A percentile compares a stretch with the other conserved stretches of the same genome.
Evolutionary conservation across 768 basidiomycete species (phyloP).

Genomic region (Epithele typhae): DNA sequence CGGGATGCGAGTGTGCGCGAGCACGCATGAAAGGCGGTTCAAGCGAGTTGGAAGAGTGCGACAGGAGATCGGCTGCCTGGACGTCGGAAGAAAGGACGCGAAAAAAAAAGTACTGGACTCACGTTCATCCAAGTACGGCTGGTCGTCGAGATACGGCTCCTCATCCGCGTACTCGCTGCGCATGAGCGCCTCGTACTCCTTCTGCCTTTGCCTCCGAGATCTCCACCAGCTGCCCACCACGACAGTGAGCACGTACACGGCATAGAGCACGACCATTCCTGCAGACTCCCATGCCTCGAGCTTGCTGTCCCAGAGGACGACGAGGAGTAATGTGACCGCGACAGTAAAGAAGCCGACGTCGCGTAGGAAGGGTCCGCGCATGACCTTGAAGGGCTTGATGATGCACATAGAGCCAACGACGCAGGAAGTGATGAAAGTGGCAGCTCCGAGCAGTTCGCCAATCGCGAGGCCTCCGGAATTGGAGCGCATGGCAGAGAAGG

Average conservation of each 20-base stretch:
- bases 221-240: conserved; percentile 77
- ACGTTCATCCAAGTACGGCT: conserved; percentile 65
- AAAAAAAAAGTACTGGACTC: conserved; percentile 19
- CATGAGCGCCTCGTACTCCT: conserved; percentile 44
- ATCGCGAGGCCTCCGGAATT: conserved; percentile 87
- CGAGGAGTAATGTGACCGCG: conserved; percentile 71
- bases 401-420: conserved; percentile 98
- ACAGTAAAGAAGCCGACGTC: conserved; percentile 94
- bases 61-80: background rate
- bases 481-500: conserved; percentile 87
- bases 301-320: conserved; percentile 71
- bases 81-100: too few species aligned
- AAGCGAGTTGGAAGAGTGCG: conserved; percentile 26
- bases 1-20: conserved; percentile 36
- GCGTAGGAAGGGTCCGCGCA: conserved; percentile 76
- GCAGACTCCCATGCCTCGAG: conserved; percentile 73
- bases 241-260: conserved; percentile 73
- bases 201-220: conserved; percentile 44
- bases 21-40: conserved; percentile 22
- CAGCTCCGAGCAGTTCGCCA: conserved; percentile 93
- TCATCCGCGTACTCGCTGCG: conserved; percentile 59
- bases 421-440: conserved; percentile 92
- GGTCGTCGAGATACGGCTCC: conserved; percentile 36
- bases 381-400: conserved; percentile 90
- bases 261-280: conserved; percentile 67